These are phyloP conservation scores for Vicia sativa DNA, from an alignment of 306 rosid species.

Conservation along the genomic window DNA sequence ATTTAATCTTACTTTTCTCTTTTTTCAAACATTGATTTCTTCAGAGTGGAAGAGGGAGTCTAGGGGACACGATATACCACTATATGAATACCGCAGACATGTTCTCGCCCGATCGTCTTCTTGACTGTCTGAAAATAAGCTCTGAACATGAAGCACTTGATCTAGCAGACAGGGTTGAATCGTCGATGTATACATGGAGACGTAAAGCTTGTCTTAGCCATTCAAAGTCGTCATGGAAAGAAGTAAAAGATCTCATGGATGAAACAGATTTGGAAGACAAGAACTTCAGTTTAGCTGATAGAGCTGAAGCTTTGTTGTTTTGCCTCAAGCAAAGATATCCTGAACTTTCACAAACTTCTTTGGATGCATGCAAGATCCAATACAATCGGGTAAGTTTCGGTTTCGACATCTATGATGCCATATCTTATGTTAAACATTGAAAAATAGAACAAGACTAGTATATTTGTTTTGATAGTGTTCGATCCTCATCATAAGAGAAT, in stretches of 20 bases:
- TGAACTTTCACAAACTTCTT: conserved; percentile 89
- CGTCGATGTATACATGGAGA: conserved; percentile 96
- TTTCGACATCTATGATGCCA: background rate
- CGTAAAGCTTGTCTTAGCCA: conserved; percentile 82
- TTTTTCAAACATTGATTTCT: conserved; percentile 19
- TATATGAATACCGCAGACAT: conserved; percentile 59
- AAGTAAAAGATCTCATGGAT: conserved; percentile 82
- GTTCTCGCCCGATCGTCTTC: conserved; percentile 74
- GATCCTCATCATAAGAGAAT: too few relatives aligned
- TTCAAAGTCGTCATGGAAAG: conserved; percentile 83
- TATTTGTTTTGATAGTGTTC: background rate
- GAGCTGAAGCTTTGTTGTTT: conserved; percentile 73
- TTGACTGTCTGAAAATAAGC: conserved; percentile 68
- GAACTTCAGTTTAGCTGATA: conserved; percentile 79
- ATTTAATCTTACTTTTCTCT: background rate
- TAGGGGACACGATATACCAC: conserved; percentile 78
- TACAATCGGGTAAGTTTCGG: conserved; percentile 62
- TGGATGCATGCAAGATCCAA: conserved; percentile 92
- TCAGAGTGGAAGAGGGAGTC: conserved; percentile 81
- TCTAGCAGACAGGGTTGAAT: conserved; percentile 83
- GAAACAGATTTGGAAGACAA: conserved; percentile 70
- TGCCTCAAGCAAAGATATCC: conserved; percentile 89
- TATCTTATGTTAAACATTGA: conserved; percentile 4
- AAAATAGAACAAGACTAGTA: conserved; percentile 3
- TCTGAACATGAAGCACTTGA: conserved; percentile 95